Evolutionary conservation across 116 monocot species (phyloP), one percentile per base, ranked within the genome.

Genomic region (Posidonia oceanica): DNA sequence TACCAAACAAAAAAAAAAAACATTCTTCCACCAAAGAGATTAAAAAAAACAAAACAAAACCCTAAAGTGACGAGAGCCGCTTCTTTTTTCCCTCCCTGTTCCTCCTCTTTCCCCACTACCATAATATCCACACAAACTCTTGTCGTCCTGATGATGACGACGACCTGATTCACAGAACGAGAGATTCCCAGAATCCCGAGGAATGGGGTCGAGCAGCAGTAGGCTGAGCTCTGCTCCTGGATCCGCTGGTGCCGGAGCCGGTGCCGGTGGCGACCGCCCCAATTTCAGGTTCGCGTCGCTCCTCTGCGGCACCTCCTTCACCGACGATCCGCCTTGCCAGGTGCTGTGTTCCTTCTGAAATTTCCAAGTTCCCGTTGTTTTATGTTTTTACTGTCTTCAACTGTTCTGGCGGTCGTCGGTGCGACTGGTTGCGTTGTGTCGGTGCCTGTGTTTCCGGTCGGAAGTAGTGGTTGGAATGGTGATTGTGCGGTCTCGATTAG

Each of bases 251-350:
- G 7, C 6, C 11, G 48, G 48, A 1, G 12, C 5, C 7, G 48
- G 48, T 48, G 64, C 39, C 54, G 70, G 70, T 23, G 36, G 66
- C 59, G 48, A 64, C 14, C 62, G 71, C 29, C 56, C 66, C 36
- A 76, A 29, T 54, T 71, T 77, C 63, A 58, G 39, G 23, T 42
- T 77, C 36, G 8, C 56, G 10, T 56, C 64, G 56, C 77, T 77
- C 18, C 66, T 77, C 66, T 77, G 77, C 59, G 77, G 77, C 52
- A 71, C 59, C 38, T 77, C 59, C 71, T 64, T 70, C 52, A 21
- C 63, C 71, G 77, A 77, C 37, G 66, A 72, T 18, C 58, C 63
- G 39, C 58, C 56, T 3, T 66, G 15, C 57, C 57, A 38, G n/a
- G 42, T 71, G 29, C 56, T 39, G 23, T 36, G n/a, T 13, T 36